Percentiles rank a stretch among this genome's conserved stretches.
These are phyloP conservation scores for Pyrenophora teres DNA, from an alignment of 2,329 filamentous ascomycete species.

Conservation along the genomic window DNA sequence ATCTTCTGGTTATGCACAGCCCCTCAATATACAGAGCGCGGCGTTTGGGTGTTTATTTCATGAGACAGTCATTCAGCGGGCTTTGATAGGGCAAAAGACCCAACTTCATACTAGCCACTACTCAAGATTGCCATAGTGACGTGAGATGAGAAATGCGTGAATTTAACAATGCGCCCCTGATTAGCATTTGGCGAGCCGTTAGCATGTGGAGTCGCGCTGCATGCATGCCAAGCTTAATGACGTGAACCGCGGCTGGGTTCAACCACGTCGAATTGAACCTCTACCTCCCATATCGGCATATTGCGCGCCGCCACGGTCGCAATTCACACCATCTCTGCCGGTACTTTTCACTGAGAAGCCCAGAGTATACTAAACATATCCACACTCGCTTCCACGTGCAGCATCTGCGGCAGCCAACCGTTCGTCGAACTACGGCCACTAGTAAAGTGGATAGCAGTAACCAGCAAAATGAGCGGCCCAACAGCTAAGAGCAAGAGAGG, in stretches of 20 bases:
- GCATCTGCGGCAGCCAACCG: not conserved
- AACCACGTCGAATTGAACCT: slow-evolving; percentile 10
- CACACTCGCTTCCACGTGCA: not conserved
- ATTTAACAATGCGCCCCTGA: slow-evolving; percentile 6
- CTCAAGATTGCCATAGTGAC: not conserved
- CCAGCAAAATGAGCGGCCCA: slow-evolving; percentile 37
- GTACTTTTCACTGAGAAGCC: not conserved
- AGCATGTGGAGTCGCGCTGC: slow-evolving; percentile 14
- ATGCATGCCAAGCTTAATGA: slow-evolving; percentile 21
- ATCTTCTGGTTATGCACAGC: slow-evolving; percentile 11
- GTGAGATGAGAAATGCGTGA: not conserved
- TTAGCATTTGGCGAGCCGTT: slow-evolving; percentile 12
- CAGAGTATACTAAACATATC: too few relatives aligned
- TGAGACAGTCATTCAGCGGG: slow-evolving; percentile 5
- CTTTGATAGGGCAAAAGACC: not conserved
- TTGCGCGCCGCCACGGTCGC: slow-evolving; percentile 7
- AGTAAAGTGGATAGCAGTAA: slow-evolving; percentile 12
- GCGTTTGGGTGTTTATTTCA: slow-evolving; percentile 7
- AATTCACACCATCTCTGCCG: not conserved
- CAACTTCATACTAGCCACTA: not conserved
- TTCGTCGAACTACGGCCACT: slow-evolving; percentile 11
- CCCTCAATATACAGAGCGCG: slow-evolving; percentile 12
- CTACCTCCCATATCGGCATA: slow-evolving; percentile 1
- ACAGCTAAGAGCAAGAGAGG: slow-evolving; percentile 46
- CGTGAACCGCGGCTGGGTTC: slow-evolving; percentile 21